phyloP scores from a whole-genome alignment of 345 rosid genomes.

The Eucalyptus globulus region DNA sequence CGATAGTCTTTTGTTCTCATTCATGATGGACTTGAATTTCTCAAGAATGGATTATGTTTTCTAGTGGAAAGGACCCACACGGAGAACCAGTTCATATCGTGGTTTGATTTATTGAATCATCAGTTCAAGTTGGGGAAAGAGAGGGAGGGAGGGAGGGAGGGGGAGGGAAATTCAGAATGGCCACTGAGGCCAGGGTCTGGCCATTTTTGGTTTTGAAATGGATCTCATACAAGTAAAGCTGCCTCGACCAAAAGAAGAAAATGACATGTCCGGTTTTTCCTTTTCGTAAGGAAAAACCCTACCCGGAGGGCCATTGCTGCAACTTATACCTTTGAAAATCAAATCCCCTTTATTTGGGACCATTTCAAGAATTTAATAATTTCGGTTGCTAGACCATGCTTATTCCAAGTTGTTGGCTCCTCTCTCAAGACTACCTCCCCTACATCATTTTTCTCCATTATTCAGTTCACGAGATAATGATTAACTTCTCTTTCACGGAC shows the following conservation, averaged over 20 bases:
- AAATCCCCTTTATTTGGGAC: background rate
- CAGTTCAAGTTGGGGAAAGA: background rate
- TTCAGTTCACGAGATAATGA: background rate
- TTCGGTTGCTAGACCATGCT: background rate
- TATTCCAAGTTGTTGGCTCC: background rate
- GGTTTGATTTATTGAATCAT: background rate
- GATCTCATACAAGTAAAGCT: background rate
- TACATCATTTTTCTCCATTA: background rate
- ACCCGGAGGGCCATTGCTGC: background rate
- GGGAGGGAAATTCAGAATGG: background rate
- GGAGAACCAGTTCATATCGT: background rate
- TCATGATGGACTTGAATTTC: background rate
- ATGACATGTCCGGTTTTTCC: background rate
- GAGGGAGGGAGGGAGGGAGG: background rate
- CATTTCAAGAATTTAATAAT: background rate
- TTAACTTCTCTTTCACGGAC: background rate
- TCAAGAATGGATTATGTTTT: background rate
- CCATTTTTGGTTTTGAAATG: background rate
- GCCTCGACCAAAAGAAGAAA: background rate
- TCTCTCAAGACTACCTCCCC: background rate
- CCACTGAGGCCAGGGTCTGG: background rate
- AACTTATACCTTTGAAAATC: background rate
- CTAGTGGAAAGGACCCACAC: background rate
- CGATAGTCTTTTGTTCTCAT: background rate
- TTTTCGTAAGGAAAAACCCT: background rate